phyloP scores from a whole-genome alignment of 129 eudicot genomes.

The Cynara cardunculus region DNA sequence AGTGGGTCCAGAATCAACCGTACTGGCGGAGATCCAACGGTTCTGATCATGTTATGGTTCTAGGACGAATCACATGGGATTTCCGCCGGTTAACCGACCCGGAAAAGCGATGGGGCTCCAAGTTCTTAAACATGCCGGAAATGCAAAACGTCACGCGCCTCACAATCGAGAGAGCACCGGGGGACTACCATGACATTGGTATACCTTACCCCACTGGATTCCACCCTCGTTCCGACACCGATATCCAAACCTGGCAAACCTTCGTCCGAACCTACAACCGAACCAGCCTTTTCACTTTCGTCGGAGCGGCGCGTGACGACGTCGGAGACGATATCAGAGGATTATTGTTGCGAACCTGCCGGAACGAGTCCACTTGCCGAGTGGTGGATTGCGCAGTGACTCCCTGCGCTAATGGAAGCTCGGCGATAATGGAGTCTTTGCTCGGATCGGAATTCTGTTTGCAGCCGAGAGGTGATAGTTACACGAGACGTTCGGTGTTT shows the following conservation, averaged over 20 bases:
- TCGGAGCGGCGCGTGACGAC: slow-evolving; percentile 62
- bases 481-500: slow-evolving; percentile 69
- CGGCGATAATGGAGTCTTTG: slow-evolving; percentile 44
- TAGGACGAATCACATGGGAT: slow-evolving; percentile 82
- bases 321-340: slow-evolving; percentile 59
- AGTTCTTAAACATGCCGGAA: slow-evolving; percentile 56
- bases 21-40: slow-evolving; percentile 66
- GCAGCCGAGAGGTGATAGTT: slow-evolving; percentile 92
- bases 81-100: slow-evolving; percentile 79
- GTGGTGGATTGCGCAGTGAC: slow-evolving; percentile 67
- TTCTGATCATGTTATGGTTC: slow-evolving; percentile 57
- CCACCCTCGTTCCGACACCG: slow-evolving; percentile 59
- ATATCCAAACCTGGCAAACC: slow-evolving; percentile 57
- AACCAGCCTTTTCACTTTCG: slow-evolving; percentile 51
- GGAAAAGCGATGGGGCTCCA: slow-evolving; percentile 72
- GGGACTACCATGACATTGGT: slow-evolving; percentile 63
- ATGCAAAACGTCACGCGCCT: slow-evolving; percentile 77
- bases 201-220: slow-evolving; percentile 97
- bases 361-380: slow-evolving; percentile 47
- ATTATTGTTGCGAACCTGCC: slow-evolving; percentile 42
- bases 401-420: slow-evolving; percentile 59
- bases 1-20: slow-evolving; percentile 59
- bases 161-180: slow-evolving; percentile 59
- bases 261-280: slow-evolving; percentile 57
- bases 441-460: slow-evolving; percentile 75